Conservation (phyloP, 305 asterid genomes). For the Withania somnifera region DNA sequence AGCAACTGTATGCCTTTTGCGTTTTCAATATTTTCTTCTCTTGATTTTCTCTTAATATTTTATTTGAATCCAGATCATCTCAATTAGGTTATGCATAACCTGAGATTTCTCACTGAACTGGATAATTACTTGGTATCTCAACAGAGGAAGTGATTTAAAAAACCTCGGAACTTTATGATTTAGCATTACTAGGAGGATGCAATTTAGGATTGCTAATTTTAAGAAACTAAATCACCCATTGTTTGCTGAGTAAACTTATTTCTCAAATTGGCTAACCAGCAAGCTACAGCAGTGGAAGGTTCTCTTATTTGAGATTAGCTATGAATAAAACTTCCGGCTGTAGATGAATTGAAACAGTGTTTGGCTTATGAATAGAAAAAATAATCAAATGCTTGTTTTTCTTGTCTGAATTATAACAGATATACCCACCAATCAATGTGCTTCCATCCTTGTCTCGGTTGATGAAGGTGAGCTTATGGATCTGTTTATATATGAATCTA, state of each 20-base stretch:
- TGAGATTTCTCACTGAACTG: neutral
- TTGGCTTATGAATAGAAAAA: neutral
- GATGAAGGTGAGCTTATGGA: slow-evolving; percentile 63
- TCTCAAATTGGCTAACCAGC: neutral
- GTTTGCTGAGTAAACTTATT: neutral
- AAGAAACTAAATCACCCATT: neutral
- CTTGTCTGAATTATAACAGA: slow-evolving; percentile 36
- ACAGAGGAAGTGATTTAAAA: neutral
- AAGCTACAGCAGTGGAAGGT: neutral
- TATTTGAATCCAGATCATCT: neutral
- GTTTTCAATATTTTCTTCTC: neutral
- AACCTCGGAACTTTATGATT: neutral
- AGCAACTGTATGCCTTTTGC: neutral
- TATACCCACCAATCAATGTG: slow-evolving; percentile 96
- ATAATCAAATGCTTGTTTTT: neutral
- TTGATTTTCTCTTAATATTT: neutral
- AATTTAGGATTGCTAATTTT: neutral
- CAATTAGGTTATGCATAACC: neutral
- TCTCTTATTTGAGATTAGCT: neutral
- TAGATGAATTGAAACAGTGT: neutral
- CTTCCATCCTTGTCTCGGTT: slow-evolving; percentile 95
- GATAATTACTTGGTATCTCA: neutral
- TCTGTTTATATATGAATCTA: neutral
- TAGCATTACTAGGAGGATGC: neutral
- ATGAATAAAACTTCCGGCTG: neutral